A percentile compares a stretch with the other conserved stretches of the same genome.
Conservation (phyloP, 2,329 filamentous ascomycete genomes). For the Arthrobotrys sphaeroides region DNA sequence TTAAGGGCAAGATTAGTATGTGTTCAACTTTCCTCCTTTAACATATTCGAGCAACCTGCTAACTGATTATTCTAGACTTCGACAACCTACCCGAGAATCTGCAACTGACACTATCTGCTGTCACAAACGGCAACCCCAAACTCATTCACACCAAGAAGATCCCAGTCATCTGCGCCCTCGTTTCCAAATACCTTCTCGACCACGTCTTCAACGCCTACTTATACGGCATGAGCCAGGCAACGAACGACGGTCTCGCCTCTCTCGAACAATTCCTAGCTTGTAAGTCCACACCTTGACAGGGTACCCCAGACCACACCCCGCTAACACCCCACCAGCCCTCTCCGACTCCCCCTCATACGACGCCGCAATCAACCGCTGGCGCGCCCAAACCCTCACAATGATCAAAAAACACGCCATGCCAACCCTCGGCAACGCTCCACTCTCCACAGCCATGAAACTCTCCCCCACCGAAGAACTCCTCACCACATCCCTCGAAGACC, state of each 20-base stretch:
- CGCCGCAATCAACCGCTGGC: slow-evolving; percentile 53
- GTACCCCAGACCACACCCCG: not conserved
- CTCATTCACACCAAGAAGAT: slow-evolving; percentile 36
- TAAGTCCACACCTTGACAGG: slow-evolving; percentile 18
- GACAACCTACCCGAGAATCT: slow-evolving; percentile 41
- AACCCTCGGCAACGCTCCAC: slow-evolving; percentile 22
- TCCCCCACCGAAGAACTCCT: slow-evolving; percentile 40
- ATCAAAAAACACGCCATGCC: slow-evolving; percentile 52
- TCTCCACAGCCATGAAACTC: slow-evolving; percentile 4
- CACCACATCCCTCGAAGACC: slow-evolving; percentile 42
- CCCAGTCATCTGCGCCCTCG: slow-evolving; percentile 32
- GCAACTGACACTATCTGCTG: slow-evolving; percentile 11
- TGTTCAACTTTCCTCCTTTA: not conserved
- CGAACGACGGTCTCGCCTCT: slow-evolving; percentile 40
- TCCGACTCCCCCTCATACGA: slow-evolving; percentile 41
- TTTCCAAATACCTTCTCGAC: slow-evolving; percentile 34
- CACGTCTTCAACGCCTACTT: slow-evolving; percentile 48
- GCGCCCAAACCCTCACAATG: slow-evolving; percentile 50
- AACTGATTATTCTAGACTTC: slow-evolving; percentile 18
- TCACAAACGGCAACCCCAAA: slow-evolving; percentile 48
- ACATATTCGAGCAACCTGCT: not conserved
- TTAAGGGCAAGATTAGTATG: slow-evolving; percentile 52
- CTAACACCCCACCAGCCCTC: slow-evolving; percentile 21
- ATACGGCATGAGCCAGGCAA: slow-evolving; percentile 50
- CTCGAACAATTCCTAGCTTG: slow-evolving; percentile 50